These are phyloP conservation scores for Corrigiola litoralis DNA, from an alignment of 179 eudicot species.

Conservation along the genomic window DNA sequence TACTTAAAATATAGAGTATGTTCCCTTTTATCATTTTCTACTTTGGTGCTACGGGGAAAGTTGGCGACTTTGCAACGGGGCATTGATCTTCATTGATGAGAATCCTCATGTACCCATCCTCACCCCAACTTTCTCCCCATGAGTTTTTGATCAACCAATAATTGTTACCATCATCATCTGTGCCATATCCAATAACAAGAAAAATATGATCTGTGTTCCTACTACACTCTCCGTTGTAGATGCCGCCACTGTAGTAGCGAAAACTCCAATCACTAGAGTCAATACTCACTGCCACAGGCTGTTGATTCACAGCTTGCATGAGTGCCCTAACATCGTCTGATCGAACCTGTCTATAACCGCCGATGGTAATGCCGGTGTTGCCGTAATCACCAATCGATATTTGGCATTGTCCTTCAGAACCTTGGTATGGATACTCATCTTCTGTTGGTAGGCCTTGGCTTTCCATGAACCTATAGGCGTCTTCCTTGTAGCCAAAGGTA, in stretches of 20 bases:
- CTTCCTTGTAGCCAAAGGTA: constrained; percentile 9
- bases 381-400: too few relatives aligned
- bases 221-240: not conserved
- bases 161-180: not conserved
- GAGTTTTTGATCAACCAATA: constrained; percentile 29
- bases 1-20: too few relatives aligned
- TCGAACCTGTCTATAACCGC: constrained; percentile 22
- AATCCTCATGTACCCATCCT: constrained; percentile 22
- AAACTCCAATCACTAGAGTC: not conserved
- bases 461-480: constrained; percentile 23
- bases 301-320: not conserved
- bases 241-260: not conserved
- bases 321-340: constrained; percentile 13
- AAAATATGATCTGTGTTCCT: not conserved
- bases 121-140: constrained; percentile 34
- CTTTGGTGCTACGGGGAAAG: too few relatives aligned
- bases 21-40: too few relatives aligned
- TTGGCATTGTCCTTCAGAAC: constrained; percentile 10
- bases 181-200: not conserved
- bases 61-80: too few relatives aligned
- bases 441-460: constrained; percentile 32
- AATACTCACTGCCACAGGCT: not conserved
- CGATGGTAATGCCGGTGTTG: constrained; percentile 18
- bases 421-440: constrained; percentile 29
- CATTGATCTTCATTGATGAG: constrained; percentile 10